These are phyloP conservation scores for Epichloe bromicola DNA, from an alignment of 2,329 filamentous ascomycete species.

Conservation along the genomic window DNA sequence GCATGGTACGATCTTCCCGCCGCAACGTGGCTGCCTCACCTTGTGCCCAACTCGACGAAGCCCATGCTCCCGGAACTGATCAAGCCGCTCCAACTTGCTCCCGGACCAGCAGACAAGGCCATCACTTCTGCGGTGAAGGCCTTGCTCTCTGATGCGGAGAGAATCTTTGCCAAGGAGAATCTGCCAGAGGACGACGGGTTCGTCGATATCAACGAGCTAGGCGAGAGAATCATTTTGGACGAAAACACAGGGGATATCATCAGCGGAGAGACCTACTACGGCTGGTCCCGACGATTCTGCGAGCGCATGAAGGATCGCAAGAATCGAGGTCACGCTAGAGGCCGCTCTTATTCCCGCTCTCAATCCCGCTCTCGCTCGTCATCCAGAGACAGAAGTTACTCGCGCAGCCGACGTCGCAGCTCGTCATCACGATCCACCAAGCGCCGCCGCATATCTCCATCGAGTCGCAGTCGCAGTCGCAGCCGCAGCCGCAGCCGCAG, in stretches of 20 bases:
- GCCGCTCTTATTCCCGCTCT: slow-evolving; percentile 21
- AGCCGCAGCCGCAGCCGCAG: neutral
- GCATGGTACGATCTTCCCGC: slow-evolving; percentile 77
- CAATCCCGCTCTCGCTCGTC: slow-evolving; percentile 17
- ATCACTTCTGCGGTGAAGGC: slow-evolving; percentile 56
- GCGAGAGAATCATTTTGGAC: slow-evolving; percentile 53
- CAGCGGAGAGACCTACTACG: slow-evolving; percentile 67
- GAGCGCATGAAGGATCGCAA: slow-evolving; percentile 59
- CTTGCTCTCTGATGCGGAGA: slow-evolving; percentile 56
- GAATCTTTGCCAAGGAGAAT: slow-evolving; percentile 47
- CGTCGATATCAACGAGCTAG: slow-evolving; percentile 61
- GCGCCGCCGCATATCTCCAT: slow-evolving; percentile 16
- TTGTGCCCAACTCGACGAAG: slow-evolving; percentile 61
- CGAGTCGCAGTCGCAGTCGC: slow-evolving; percentile 11
- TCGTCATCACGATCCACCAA: slow-evolving; percentile 19
- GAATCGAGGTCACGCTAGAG: slow-evolving; percentile 15
- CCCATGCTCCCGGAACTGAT: slow-evolving; percentile 61
- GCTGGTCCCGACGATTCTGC: slow-evolving; percentile 73
- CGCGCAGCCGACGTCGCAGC: slow-evolving; percentile 17
- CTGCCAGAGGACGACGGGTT: slow-evolving; percentile 34
- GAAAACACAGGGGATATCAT: slow-evolving; percentile 52
- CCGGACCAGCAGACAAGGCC: slow-evolving; percentile 54
- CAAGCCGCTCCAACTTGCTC: slow-evolving; percentile 55
- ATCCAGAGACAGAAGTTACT: slow-evolving; percentile 12
- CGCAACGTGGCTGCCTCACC: slow-evolving; percentile 65